Percentiles rank a stretch among this genome's conserved stretches.
phyloP scores from a whole-genome alignment of 2,329 filamentous ascomycete genomes.

The Periconia macrospinosa region DNA sequence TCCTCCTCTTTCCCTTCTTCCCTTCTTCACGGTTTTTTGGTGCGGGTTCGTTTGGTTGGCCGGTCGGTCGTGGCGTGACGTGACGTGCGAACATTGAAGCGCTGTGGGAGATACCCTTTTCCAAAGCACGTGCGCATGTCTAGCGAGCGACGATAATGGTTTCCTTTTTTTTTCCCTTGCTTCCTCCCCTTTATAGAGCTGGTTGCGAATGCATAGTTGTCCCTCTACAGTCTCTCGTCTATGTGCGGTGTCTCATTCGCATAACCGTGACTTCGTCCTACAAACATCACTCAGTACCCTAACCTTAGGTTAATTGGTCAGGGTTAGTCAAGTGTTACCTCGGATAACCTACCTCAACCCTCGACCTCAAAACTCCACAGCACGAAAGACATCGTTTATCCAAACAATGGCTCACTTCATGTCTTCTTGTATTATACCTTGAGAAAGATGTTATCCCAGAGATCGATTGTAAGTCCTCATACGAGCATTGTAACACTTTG shows the following conservation, averaged over 20 bases:
- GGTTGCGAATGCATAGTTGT: constrained; percentile 37
- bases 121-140: constrained; percentile 38
- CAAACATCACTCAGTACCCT: too few relatives aligned
- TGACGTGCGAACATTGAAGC: constrained; percentile 12
- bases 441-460: constrained; percentile 36
- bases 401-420: constrained; percentile 29
- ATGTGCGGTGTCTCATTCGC: constrained; percentile 1
- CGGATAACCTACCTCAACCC: constrained; percentile 26
- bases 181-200: constrained; percentile 37
- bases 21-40: constrained; percentile 29
- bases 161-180: constrained; percentile 29
- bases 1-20: constrained; percentile 24
- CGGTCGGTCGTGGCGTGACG: constrained; percentile 41
- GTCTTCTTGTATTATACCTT: constrained; percentile 4
- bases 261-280: background rate
- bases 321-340: too few relatives aligned
- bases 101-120: constrained; percentile 32
- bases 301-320: background rate
- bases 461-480: constrained; percentile 26
- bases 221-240: background rate
- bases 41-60: constrained; percentile 34
- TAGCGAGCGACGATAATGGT: constrained; percentile 44
- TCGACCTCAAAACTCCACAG: constrained; percentile 4
- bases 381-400: background rate
- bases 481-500: too few relatives aligned